Base-by-base conservation (phyloP, 23 red algal species). In the Pyropia haitanensis region DNA sequence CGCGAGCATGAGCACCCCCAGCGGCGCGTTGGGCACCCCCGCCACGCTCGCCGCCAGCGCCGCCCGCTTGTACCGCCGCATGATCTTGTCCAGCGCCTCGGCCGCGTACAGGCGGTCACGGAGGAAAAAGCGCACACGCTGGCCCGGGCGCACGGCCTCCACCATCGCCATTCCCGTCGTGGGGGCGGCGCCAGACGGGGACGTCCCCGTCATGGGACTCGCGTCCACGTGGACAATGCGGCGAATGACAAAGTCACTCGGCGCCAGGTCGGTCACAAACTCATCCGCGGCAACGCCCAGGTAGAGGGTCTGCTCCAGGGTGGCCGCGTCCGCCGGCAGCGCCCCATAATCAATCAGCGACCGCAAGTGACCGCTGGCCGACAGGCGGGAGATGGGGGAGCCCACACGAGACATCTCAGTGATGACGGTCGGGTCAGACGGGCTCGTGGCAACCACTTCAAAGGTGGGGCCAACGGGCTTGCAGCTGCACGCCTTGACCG, bases 21-120 rank as follows among this genome's bases (percentile, higher is more conserved):
- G 65, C 27, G 83, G 83, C 18, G 83, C 64, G 54, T 88, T 88
- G 67, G 72, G 71, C n/a, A 77, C 71, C 9, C 83, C 83, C 23
- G 72, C 72, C 28, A 88, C 56, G 27, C 46, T 70, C 53, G 71
- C 72, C 15, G 83, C 72, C 39, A 88, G 49, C 39, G 77, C 72
- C 20, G 57, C 27, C 26, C 72, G 61, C 83, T 88, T 88, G 28
- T 78, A 88, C 23, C 55, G 44, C 65, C 71, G 83, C 57, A 88
- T 70, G 2, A 63, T 72, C 10, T 51, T n/a, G 51, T 88, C 72
- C 49, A 88, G 30, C 3, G 69, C 62, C 19, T 64, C 54, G 33
- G 30, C 48, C 13, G 83, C 83, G 29, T 63, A 63, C 67, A 71
- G 64, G 5, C 25, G 18, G 71, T 88, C 83, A 31, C 57, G 33